Evolutionary conservation across 148 eudicot species (phyloP).

Genomic region (Hydrangea macrophylla): DNA sequence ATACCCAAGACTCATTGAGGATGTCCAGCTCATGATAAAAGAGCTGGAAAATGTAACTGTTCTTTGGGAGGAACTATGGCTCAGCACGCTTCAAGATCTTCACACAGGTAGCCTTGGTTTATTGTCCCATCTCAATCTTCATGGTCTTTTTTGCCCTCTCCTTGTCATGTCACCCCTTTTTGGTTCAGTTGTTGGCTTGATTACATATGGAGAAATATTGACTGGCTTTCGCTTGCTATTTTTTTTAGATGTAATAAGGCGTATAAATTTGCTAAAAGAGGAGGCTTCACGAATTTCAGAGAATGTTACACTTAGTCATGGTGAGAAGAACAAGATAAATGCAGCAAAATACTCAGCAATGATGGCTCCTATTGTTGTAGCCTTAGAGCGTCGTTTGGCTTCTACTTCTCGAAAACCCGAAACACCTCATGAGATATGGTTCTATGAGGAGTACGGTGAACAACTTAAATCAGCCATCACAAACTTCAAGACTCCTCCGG

Average conservation of each 20-base stretch:
- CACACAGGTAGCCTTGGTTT: slow-evolving; percentile 70
- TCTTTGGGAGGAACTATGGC: slow-evolving; percentile 99
- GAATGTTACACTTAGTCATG: slow-evolving; percentile 74
- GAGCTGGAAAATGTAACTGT: slow-evolving; percentile 95
- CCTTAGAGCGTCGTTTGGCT: slow-evolving; percentile 90
- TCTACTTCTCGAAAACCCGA: slow-evolving; percentile 79
- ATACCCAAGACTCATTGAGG: slow-evolving; percentile 84
- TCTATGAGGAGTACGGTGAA: slow-evolving; percentile 75
- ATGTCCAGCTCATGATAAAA: slow-evolving; percentile 86
- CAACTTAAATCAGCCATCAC: slow-evolving; percentile 63
- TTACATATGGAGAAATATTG: background rate
- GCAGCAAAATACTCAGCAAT: slow-evolving; percentile 95
- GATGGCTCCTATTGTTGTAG: slow-evolving; percentile 98
- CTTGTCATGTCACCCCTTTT: background rate
- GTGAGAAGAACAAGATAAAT: slow-evolving; percentile 85
- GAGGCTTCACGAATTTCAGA: slow-evolving; percentile 86
- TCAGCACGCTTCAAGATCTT: slow-evolving; percentile 97
- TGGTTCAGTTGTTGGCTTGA: slow-evolving; percentile 15
- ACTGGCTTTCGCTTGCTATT: slow-evolving; percentile 7
- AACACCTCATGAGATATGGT: slow-evolving; percentile 97
- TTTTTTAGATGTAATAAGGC: slow-evolving; percentile 79
- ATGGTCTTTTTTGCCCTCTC: background rate
- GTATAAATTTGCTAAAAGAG: slow-evolving; percentile 90
- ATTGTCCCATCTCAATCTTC: background rate
- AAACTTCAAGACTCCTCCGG: slow-evolving; percentile 73